Conservation (phyloP, 2,329 filamentous ascomycete genomes). For the Clarireedia homoeocarpa region DNA sequence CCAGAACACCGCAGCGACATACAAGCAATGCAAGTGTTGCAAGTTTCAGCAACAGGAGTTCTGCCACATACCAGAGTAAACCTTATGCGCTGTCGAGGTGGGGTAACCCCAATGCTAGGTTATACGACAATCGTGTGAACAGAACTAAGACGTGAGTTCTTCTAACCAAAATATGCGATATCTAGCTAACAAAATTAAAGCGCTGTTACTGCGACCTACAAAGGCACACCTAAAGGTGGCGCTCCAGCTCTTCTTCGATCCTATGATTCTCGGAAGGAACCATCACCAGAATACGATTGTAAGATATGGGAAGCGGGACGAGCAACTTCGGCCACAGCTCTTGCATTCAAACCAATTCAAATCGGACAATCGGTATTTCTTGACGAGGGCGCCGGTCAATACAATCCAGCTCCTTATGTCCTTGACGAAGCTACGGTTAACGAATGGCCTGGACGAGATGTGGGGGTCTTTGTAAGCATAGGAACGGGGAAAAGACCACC, state of each 20-base stretch:
- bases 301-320: conserved; percentile 96
- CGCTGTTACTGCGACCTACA: conserved; percentile 84
- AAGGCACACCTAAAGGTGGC: conserved; percentile 63
- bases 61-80: conserved; percentile 45
- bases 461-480: conserved; percentile 86
- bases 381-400: conserved; percentile 85
- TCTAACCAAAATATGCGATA: background rate
- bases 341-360: conserved; percentile 93
- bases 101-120: conserved; percentile 74
- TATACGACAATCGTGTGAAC: conserved; percentile 84
- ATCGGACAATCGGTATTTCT: conserved; percentile 92
- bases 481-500: conserved; percentile 84
- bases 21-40: conserved; percentile 74
- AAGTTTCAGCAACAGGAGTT: conserved; percentile 67
- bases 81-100: conserved; percentile 48
- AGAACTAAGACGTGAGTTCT: conserved; percentile 80
- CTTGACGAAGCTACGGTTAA: conserved; percentile 87
- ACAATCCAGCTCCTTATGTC: conserved; percentile 79
- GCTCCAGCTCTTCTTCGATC: conserved; percentile 74
- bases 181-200: conserved; percentile 40
- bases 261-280: conserved; percentile 90
- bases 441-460: conserved; percentile 89
- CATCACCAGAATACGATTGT: conserved; percentile 84
- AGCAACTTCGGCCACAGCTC: conserved; percentile 82
- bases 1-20: conserved; percentile 43